Percentiles rank a stretch among this genome's conserved stretches.
phyloP scores from a whole-genome alignment of 768 basidiomycete species.

The Floccularia luteovirens region DNA sequence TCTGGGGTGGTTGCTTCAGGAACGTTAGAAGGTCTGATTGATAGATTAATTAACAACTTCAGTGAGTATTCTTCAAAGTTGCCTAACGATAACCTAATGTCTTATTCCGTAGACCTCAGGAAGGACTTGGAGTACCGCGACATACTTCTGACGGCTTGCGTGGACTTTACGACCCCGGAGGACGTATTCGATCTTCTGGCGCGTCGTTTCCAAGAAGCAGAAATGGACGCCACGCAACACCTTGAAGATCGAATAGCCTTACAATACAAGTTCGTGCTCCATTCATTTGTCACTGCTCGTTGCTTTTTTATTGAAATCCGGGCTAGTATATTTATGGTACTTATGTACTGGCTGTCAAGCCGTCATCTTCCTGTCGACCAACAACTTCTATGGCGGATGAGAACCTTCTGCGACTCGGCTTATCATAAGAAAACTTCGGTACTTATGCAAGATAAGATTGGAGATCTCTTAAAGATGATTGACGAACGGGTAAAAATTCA shows the following conservation, averaged over 20 bases:
- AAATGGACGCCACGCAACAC: conserved; percentile 10
- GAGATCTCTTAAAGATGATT: conserved; percentile 20
- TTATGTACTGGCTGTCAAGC: conserved; percentile 26
- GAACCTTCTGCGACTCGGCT: conserved; percentile 22
- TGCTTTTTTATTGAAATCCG: not conserved
- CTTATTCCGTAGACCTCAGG: conserved; percentile 15
- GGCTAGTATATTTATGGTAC: conserved; percentile 25
- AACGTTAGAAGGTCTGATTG: conserved; percentile 33
- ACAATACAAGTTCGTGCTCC: conserved; percentile 30
- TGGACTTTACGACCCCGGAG: conserved; percentile 33
- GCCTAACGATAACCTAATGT: not conserved
- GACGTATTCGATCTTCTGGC: conserved; percentile 28
- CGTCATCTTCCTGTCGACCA: conserved; percentile 19
- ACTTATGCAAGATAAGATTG: conserved; percentile 23
- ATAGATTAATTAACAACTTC: conserved; percentile 26
- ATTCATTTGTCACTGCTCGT: too few species aligned
- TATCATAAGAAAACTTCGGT: conserved; percentile 18
- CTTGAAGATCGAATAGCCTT: conserved; percentile 19
- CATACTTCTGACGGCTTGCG: conserved; percentile 31
- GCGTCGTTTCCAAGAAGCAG: conserved; percentile 29
- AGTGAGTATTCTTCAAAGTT: conserved; percentile 15
- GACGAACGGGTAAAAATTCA: conserved; percentile 19
- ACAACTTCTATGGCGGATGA: conserved; percentile 25
- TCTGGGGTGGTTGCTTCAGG: conserved; percentile 26
- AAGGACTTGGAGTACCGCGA: conserved; percentile 29